Evolutionary conservation across 2,329 filamentous ascomycete species (phyloP).

Genomic region (Neopestalotiopsis sp.): DNA sequence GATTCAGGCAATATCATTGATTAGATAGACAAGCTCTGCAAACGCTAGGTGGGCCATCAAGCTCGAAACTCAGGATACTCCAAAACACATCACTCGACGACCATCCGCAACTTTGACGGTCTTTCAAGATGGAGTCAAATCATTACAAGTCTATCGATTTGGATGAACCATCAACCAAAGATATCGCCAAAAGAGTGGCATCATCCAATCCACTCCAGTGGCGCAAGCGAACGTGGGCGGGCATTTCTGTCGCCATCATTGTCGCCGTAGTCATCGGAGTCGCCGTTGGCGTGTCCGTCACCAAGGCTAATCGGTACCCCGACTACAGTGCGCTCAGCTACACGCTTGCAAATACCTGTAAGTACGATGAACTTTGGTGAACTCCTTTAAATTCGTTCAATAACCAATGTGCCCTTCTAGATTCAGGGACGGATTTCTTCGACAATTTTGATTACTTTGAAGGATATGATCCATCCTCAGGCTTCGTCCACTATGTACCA

Average conservation of each 20-base stretch:
- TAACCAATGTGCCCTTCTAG: constrained; percentile 34
- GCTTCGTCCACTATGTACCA: constrained; percentile 61
- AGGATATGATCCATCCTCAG: constrained; percentile 55
- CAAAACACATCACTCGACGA: no score
- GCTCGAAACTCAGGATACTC: no score
- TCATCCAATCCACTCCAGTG: no score
- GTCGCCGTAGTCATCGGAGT: constrained; percentile 54
- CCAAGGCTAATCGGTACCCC: constrained; percentile 49
- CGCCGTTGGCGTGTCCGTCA: constrained; percentile 52
- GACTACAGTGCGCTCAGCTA: constrained; percentile 55
- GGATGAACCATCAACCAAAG: no score
- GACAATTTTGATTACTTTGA: constrained; percentile 60
- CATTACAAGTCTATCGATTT: no score
- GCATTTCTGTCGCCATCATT: constrained; percentile 43
- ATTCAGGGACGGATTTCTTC: constrained; percentile 57
- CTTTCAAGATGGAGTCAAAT: no score
- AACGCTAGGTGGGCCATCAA: no score
- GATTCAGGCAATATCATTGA: no score
- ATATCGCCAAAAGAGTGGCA: no score
- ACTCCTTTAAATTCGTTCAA: no score
- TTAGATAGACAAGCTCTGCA: no score
- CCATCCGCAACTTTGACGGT: no score
- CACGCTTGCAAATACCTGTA: constrained; percentile 54
- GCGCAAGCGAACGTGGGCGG: constrained; percentile 42
- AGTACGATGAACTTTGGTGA: constrained; percentile 25